Percentiles rank a stretch among this genome's conserved stretches.
Evolutionary conservation across 1,139 yeast species (phyloP).

Genomic region (Pichia sorboxylosa): DNA sequence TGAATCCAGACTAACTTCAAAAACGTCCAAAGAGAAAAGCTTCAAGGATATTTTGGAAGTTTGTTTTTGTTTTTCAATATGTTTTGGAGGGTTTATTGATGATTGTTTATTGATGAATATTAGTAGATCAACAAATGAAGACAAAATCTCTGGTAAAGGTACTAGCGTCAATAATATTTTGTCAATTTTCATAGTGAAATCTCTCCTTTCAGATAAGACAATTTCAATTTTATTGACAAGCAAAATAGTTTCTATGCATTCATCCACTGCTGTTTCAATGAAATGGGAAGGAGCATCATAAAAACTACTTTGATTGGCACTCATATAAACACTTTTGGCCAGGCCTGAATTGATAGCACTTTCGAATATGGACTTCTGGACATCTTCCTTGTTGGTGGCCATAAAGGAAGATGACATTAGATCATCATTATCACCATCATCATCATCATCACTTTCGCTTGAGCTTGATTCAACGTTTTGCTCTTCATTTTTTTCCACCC

Average conservation of each 20-base stretch:
- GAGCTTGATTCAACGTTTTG: conserved; percentile 14
- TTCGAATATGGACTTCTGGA: conserved; percentile 37
- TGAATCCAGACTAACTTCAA: conserved; percentile 35
- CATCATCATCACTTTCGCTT: conserved; percentile 8
- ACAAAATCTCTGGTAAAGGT: conserved; percentile 24
- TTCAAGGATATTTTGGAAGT: conserved; percentile 21
- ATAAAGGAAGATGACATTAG: conserved; percentile 28
- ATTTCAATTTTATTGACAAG: conserved; percentile 1
- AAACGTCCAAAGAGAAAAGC: conserved; percentile 25
- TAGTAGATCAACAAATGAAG: conserved; percentile 14
- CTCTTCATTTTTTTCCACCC: conserved; percentile 6
- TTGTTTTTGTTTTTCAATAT: background rate
- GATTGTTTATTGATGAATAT: conserved; percentile 10
- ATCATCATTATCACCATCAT: conserved; percentile 17
- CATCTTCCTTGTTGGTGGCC: conserved; percentile 25
- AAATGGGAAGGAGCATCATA: background rate
- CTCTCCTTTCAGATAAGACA: conserved; percentile 1
- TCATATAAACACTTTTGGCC: conserved; percentile 61
- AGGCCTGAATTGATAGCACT: conserved; percentile 54
- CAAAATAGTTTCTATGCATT: conserved; percentile 1
- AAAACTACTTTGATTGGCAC: conserved; percentile 44
- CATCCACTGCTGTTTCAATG: background rate
- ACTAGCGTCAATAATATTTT: conserved; percentile 32
- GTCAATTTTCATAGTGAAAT: conserved; percentile 29
- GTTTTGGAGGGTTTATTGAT: background rate